phyloP scores from a whole-genome alignment of 257 asterid species.

The Solanum raphanifolium region DNA sequence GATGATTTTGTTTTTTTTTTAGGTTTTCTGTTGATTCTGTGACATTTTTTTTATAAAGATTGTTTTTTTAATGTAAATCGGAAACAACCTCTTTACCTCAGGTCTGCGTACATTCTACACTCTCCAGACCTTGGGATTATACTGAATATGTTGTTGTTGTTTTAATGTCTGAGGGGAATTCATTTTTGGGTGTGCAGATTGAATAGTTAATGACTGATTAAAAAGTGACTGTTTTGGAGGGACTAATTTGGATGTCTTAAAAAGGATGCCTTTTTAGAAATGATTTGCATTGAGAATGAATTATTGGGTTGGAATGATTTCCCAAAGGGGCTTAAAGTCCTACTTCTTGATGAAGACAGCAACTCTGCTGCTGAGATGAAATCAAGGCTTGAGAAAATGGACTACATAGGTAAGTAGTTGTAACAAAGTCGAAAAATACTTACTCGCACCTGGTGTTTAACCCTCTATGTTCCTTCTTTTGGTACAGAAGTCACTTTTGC shows the following conservation, averaged over 20 bases:
- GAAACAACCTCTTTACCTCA: not conserved
- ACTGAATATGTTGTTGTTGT: not conserved
- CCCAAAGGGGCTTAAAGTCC: slow-evolving; percentile 45
- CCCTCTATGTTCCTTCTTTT: not conserved
- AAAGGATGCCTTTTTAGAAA: slow-evolving; percentile 36
- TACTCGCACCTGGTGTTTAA: not conserved
- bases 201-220: not conserved
- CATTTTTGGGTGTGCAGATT: slow-evolving; percentile 1
- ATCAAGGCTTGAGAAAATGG: slow-evolving; percentile 34
- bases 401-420: slow-evolving; percentile 23
- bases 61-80: not conserved
- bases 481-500: not conserved
- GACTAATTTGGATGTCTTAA: slow-evolving; percentile 3
- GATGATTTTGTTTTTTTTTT: not conserved
- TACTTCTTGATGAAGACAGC: slow-evolving; percentile 26
- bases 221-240: not conserved
- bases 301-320: slow-evolving; percentile 41
- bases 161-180: not conserved
- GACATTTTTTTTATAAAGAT: not conserved
- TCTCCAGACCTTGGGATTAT: not conserved
- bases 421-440: not conserved
- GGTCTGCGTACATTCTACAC: not conserved
- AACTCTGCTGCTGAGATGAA: slow-evolving; percentile 23
- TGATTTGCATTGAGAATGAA: slow-evolving; percentile 39
- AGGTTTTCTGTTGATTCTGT: not conserved